phyloP scores from a whole-genome alignment of 1,284 basidiomycete species.

The Ustilago sp. region DNA sequence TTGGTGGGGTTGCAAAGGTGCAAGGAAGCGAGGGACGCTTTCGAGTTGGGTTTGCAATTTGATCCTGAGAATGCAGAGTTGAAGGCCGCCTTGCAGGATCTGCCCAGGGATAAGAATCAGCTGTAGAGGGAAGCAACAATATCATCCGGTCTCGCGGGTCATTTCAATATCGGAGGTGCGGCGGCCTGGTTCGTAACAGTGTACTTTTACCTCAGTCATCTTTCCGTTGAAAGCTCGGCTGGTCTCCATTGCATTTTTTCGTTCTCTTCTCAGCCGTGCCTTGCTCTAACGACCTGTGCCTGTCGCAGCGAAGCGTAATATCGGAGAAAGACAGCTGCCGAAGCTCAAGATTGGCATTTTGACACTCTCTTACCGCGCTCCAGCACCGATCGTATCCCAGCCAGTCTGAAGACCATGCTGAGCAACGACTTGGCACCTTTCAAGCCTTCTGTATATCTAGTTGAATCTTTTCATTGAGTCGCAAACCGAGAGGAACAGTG shows the following conservation, averaged over 20 bases:
- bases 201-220: conserved; percentile 9
- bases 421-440: neutral
- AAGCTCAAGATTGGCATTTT: too few species aligned
- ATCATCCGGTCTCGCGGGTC: too few species aligned
- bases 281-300: neutral
- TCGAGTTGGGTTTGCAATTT: conserved; percentile 85
- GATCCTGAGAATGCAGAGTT: conserved; percentile 79
- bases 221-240: neutral
- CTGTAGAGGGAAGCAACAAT: conserved; percentile 4
- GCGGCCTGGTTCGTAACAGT: neutral
- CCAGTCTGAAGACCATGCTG: too few species aligned
- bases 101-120: conserved; percentile 42
- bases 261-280: neutral
- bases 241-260: neutral
- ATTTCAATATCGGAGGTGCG: too few species aligned
- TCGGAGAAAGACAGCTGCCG: too few species aligned
- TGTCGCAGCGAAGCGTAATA: too few species aligned
- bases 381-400: too few species aligned
- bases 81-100: conserved; percentile 28
- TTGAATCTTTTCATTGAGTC: conserved; percentile 8
- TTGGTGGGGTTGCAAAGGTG: conserved; percentile 79
- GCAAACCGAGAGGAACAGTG: neutral
- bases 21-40: conserved; percentile 84
- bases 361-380: too few species aligned
- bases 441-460: neutral